phyloP scores from a whole-genome alignment of 192 early-diverging fungal species.

The Mortierella alpina region DNA sequence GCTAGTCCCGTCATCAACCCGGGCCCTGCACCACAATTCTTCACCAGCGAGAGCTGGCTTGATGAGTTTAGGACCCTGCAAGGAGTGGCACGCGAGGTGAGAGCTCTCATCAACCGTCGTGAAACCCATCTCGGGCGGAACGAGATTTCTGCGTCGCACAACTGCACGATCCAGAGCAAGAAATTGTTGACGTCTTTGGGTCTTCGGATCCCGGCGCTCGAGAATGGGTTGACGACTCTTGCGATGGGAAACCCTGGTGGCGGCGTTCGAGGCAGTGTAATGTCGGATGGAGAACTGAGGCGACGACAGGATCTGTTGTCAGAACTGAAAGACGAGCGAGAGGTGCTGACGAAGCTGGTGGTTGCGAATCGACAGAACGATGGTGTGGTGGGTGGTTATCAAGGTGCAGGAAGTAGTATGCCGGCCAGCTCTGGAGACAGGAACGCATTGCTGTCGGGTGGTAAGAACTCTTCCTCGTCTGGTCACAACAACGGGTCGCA shows the following conservation, averaged over 20 bases:
- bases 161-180: slow-evolving; percentile 82
- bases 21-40: slow-evolving; percentile 40
- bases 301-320: slow-evolving; percentile 83
- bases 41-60: slow-evolving; percentile 84
- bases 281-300: slow-evolving; percentile 79
- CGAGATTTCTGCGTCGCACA: slow-evolving; percentile 82
- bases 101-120: slow-evolving; percentile 77
- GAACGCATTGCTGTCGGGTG: slow-evolving; percentile 42
- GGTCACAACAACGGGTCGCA: slow-evolving; percentile 7
- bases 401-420: slow-evolving; percentile 38
- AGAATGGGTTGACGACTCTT: slow-evolving; percentile 62
- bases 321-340: slow-evolving; percentile 77
- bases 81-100: slow-evolving; percentile 73
- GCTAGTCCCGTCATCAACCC: slow-evolving; percentile 10
- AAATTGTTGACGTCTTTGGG: slow-evolving; percentile 65
- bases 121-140: slow-evolving; percentile 79
- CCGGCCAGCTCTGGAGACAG: slow-evolving; percentile 61
- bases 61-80: slow-evolving; percentile 77
- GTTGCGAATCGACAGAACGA: slow-evolving; percentile 62
- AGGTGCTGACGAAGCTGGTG: slow-evolving; percentile 69
- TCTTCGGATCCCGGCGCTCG: slow-evolving; percentile 63
- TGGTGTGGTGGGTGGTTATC: slow-evolving; percentile 46
- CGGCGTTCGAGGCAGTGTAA: slow-evolving; percentile 57
- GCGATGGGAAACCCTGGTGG: slow-evolving; percentile 54
- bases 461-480: slow-evolving; percentile 1